Conservation (phyloP, 306 rosid species). For the Gastrolobium villosum region DNA sequence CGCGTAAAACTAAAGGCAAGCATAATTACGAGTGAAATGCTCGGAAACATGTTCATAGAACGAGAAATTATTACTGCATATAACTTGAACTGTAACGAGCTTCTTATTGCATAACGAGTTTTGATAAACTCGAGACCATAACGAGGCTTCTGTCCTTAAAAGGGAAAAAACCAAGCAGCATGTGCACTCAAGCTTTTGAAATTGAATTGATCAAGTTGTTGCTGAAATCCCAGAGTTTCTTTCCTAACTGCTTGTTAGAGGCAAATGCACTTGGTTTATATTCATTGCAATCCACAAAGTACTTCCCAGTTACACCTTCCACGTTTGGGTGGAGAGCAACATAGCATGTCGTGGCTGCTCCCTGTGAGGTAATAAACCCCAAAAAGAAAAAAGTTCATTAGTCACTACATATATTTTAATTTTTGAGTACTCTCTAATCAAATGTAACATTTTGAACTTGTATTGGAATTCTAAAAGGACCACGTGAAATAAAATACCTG, state of each 20-base stretch:
- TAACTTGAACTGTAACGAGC: slow-evolving; percentile 1
- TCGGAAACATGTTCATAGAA: slow-evolving; percentile 28
- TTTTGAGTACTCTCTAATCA: background rate
- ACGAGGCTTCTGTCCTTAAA: background rate
- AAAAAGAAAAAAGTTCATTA: background rate
- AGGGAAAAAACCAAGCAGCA: background rate
- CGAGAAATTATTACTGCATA: background rate
- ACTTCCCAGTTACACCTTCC: slow-evolving; percentile 79
- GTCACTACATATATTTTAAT: background rate
- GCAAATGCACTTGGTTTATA: slow-evolving; percentile 64
- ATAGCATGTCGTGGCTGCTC: slow-evolving; percentile 89
- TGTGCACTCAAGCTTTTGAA: slow-evolving; percentile 46
- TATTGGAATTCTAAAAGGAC: background rate
- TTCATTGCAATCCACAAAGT: slow-evolving; percentile 81
- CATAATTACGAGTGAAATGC: slow-evolving; percentile 1
- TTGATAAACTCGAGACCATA: background rate
- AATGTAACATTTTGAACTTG: slow-evolving; percentile 7
- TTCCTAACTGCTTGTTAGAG: slow-evolving; percentile 53
- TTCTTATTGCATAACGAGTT: slow-evolving; percentile 21
- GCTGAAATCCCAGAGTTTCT: slow-evolving; percentile 89
- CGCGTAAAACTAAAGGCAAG: background rate
- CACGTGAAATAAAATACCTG: slow-evolving; percentile 62
- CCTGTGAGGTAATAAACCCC: slow-evolving; percentile 47
- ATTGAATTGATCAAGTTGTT: slow-evolving; percentile 58
- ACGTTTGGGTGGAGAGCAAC: slow-evolving; percentile 83